Evolutionary conservation across 192 early-diverging fungal genomes (phyloP).

Genomic region (Podochytrium sp.): DNA sequence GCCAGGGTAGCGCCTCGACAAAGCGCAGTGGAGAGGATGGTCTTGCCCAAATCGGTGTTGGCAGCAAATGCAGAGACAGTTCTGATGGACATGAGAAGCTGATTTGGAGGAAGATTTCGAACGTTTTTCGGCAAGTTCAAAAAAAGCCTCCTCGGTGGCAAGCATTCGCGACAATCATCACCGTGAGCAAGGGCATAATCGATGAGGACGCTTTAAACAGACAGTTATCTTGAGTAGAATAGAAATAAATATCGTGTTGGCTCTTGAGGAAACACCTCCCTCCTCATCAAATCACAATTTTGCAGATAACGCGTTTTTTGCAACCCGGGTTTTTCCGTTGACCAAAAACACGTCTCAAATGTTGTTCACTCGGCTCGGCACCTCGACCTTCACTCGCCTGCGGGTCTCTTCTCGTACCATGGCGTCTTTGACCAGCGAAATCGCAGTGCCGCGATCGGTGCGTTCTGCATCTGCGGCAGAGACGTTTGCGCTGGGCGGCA

Average conservation of each 20-base stretch:
- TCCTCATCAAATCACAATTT: no score
- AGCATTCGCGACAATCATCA: no score
- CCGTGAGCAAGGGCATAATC: no score
- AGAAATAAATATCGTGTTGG: no score
- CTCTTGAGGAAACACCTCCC: no score
- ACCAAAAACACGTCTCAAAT: no score
- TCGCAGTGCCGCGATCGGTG: slow-evolving; percentile 5
- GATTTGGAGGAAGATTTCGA: background rate
- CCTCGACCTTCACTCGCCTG: background rate
- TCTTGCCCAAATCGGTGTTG: slow-evolving; percentile 86
- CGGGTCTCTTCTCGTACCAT: background rate
- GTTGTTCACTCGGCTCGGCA: background rate
- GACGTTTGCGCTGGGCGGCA: background rate
- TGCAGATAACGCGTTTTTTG: no score
- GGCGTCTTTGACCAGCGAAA: background rate
- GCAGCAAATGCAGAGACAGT: slow-evolving; percentile 56
- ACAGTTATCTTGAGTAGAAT: no score
- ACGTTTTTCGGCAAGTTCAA: background rate
- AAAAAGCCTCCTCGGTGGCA: no score
- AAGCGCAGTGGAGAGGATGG: slow-evolving; percentile 72
- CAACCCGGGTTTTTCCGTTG: no score
- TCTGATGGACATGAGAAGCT: no score
- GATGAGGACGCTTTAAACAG: no score
- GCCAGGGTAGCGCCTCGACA: slow-evolving; percentile 53
- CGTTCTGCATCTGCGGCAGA: background rate